Evolutionary conservation across 2,329 filamentous ascomycete genomes (phyloP).

Genomic region (Neospermospora avenae): DNA sequence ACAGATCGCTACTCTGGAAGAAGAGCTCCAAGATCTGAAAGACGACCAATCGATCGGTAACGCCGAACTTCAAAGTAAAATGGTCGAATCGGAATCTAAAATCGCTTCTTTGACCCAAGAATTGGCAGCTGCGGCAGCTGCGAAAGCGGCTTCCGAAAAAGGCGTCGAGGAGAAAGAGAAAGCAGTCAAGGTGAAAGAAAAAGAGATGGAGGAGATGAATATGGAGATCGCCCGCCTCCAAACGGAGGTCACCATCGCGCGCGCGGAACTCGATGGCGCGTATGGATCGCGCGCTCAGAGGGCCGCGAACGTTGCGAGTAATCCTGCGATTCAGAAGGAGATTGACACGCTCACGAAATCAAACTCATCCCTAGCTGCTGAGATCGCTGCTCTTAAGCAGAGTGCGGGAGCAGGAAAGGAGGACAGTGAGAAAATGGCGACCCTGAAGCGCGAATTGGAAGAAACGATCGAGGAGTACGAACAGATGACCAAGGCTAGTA

Average conservation of each 20-base stretch:
- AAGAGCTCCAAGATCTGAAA: conserved; percentile 31
- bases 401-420: conserved; percentile 10
- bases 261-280: conserved; percentile 89
- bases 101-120: conserved; percentile 28
- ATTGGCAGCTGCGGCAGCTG: conserved; percentile 26
- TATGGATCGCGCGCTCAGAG: conserved; percentile 75
- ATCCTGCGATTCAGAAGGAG: conserved; percentile 56
- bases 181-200: conserved; percentile 37
- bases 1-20: conserved; percentile 33
- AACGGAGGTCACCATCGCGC: conserved; percentile 83
- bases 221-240: conserved; percentile 62
- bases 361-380: conserved; percentile 36
- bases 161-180: conserved; percentile 25
- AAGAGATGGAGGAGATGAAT: conserved; percentile 54
- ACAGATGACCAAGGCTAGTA: conserved; percentile 63
- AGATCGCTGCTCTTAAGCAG: conserved; percentile 29
- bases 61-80: conserved; percentile 31
- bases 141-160: conserved; percentile 21
- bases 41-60: conserved; percentile 29
- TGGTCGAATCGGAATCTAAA: conserved; percentile 29
- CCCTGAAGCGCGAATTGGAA: conserved; percentile 61
- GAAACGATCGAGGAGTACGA: conserved; percentile 70
- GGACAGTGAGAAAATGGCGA: conserved; percentile 38
- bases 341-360: conserved; percentile 51
- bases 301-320: conserved; percentile 60